Base-by-base conservation (phyloP, 768 basidiomycete species). In the Suillus decipiens region DNA sequence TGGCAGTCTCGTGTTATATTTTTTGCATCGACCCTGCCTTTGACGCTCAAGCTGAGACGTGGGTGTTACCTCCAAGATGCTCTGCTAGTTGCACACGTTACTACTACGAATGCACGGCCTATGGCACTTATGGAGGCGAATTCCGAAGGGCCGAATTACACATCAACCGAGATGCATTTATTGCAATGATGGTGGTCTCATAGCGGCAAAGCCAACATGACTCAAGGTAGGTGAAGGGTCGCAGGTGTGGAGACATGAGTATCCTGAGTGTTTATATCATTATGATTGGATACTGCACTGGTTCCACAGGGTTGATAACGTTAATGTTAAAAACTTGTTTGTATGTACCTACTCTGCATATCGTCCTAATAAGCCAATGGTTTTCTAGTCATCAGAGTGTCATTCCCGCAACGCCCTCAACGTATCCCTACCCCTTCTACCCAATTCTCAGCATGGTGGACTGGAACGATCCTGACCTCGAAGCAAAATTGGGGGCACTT, bases 1-100 rank as follows among this genome's bases (percentile, higher is more conserved):
- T 28, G 28, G 3, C 28, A 3, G 28, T 28, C 3, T 37, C 14
- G 14, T 37, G 22, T 15, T 15, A n/a, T 22, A 1, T 22, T 36
- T 43, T 54, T 34, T 34, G 53, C 24, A 9, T 37, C 22, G 54
- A 56, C 55, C 36, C 55, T 56, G 36, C 24, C 8, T 56, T 56
- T 24, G 15, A 34, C 33, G 51, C 8, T 17, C 51, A 17, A 10
- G 10, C 48, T 28, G 24, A 15, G 24, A 11, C 8, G 53, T 54
- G 3, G 17, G 17, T 19, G 33, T 34, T n/a, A 17, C 17, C 53
- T 36, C n/a, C n/a, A 36, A 36, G 54, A 37, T 24, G n/a, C 4
- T 50, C 48, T 28, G 14, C 24, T 50, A 15, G 24, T 50, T 28
- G 7, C 48, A 31, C 28, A 17, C 8, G 8, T 9, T 51, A 5